Evolutionary conservation across 1,284 basidiomycete species (phyloP).

Genomic region (Erythrobasidium hasegawianum): DNA sequence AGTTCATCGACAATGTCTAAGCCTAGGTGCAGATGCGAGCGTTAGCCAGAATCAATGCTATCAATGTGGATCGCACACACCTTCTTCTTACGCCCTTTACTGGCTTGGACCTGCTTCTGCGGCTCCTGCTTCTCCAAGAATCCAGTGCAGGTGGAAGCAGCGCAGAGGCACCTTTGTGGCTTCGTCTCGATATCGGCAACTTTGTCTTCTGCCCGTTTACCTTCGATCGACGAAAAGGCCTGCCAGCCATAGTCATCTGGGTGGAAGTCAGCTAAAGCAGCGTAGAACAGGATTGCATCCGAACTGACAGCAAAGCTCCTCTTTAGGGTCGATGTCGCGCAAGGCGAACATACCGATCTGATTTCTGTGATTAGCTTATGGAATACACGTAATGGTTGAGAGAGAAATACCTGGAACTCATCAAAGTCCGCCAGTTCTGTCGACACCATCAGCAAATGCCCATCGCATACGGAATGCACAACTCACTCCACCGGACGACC

Average conservation of each 20-base stretch:
- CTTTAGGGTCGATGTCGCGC: constrained; percentile 51
- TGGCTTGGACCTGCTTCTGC: constrained; percentile 7
- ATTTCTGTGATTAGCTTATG: not conserved
- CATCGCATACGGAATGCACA: constrained; percentile 44
- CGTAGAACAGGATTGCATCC: not conserved
- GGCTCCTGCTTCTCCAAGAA: constrained; percentile 29
- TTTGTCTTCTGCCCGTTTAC: constrained; percentile 7
- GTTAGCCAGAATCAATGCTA: too few relatives aligned
- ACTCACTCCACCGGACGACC: constrained; percentile 49
- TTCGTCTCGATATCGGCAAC: not conserved
- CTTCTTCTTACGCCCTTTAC: constrained; percentile 10
- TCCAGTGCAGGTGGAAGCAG: constrained; percentile 18
- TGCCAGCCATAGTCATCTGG: constrained; percentile 44
- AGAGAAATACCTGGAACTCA: constrained; percentile 51
- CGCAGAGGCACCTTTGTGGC: constrained; percentile 26
- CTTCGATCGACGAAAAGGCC: constrained; percentile 36
- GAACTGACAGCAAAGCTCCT: constrained; percentile 49
- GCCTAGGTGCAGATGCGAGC: too few relatives aligned
- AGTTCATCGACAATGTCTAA: too few relatives aligned
- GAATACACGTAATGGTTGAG: constrained; percentile 25
- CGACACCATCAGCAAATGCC: constrained; percentile 19
- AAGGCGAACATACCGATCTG: constrained; percentile 49
- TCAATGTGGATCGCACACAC: not conserved
- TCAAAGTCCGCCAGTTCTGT: constrained; percentile 48
- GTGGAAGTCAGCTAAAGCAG: not conserved